phyloP scores from a whole-genome alignment of 306 rosid genomes.

The Trifolium fragiferum region DNA sequence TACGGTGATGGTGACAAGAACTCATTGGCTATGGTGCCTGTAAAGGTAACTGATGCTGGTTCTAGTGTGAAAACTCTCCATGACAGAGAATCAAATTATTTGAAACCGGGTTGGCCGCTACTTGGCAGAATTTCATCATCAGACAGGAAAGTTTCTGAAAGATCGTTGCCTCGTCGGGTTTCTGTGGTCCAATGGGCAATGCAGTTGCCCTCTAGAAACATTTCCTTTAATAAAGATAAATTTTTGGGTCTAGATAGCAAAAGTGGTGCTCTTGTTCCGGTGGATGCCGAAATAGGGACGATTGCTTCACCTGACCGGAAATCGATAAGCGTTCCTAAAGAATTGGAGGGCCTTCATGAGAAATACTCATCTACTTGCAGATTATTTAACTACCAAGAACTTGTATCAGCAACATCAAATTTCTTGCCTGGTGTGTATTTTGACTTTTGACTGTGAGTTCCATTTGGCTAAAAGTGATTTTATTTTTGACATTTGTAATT shows the following conservation, averaged over 20 bases:
- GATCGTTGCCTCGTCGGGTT: slow-evolving; percentile 52
- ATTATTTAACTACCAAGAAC: slow-evolving; percentile 77
- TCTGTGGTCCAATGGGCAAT: slow-evolving; percentile 98
- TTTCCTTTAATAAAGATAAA: slow-evolving; percentile 40
- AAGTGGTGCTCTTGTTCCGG: slow-evolving; percentile 80
- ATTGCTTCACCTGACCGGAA: slow-evolving; percentile 52
- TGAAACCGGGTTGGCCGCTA: slow-evolving; percentile 92
- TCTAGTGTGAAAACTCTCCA: slow-evolving; percentile 39
- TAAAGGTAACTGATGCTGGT: slow-evolving; percentile 46
- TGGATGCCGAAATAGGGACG: slow-evolving; percentile 52
- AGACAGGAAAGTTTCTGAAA: slow-evolving; percentile 38
- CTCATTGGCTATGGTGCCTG: slow-evolving; percentile 82
- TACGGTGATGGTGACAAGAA: slow-evolving; percentile 44
- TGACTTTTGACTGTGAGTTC: slow-evolving; percentile 21
- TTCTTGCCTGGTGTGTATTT: slow-evolving; percentile 69
- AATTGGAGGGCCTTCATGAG: slow-evolving; percentile 84
- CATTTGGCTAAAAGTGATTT: slow-evolving; percentile 6
- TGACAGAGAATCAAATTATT: slow-evolving; percentile 49
- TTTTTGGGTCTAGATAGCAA: slow-evolving; percentile 54
- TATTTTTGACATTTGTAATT: slow-evolving; percentile 21
- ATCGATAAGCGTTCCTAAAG: slow-evolving; percentile 51
- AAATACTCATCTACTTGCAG: slow-evolving; percentile 83
- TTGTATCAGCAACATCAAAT: slow-evolving; percentile 74
- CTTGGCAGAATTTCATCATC: slow-evolving; percentile 51
- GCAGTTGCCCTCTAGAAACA: slow-evolving; percentile 72